Evolutionary conservation across 305 asterid genomes (phyloP).

Genomic region (Stenogyne calaminthoides): DNA sequence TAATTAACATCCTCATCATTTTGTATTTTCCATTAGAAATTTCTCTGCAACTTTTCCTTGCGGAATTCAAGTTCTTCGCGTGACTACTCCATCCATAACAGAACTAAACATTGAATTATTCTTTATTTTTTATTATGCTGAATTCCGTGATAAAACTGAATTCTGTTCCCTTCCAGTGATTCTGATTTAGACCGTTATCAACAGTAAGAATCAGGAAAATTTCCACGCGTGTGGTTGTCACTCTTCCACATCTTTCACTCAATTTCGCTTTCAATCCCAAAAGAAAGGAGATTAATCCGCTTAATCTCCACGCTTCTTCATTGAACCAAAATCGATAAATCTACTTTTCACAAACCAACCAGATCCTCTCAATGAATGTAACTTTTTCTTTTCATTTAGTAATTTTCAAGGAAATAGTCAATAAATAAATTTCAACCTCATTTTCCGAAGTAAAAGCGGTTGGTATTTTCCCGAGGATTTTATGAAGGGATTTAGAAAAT

Average conservation of each 20-base stretch:
- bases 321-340: conserved; percentile 10
- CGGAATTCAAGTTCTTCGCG: not conserved
- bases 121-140: not conserved
- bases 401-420: not conserved
- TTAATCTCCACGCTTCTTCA: not conserved
- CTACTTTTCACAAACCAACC: not conserved
- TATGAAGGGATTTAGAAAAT: conserved; percentile 30
- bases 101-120: not conserved
- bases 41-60: not conserved
- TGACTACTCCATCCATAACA: not conserved
- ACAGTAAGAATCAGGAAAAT: conserved; percentile 27
- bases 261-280: conserved; percentile 25
- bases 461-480: conserved; percentile 37
- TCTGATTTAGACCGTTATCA: conserved; percentile 26
- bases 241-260: conserved; percentile 22
- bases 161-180: conserved; percentile 21
- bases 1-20: not conserved
- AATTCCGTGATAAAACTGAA: conserved; percentile 24
- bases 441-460: conserved; percentile 15
- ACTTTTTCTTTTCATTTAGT: not conserved
- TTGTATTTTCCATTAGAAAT: not conserved
- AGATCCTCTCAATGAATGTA: conserved; percentile 10
- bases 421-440: not conserved
- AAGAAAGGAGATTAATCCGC: not conserved
- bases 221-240: conserved; percentile 31